A percentile compares a stretch with the other conserved stretches of the same genome.
These are phyloP conservation scores for Coniochaeta hoffmannii DNA, from an alignment of 2,329 filamentous ascomycete genomes.

Conservation along the genomic window DNA sequence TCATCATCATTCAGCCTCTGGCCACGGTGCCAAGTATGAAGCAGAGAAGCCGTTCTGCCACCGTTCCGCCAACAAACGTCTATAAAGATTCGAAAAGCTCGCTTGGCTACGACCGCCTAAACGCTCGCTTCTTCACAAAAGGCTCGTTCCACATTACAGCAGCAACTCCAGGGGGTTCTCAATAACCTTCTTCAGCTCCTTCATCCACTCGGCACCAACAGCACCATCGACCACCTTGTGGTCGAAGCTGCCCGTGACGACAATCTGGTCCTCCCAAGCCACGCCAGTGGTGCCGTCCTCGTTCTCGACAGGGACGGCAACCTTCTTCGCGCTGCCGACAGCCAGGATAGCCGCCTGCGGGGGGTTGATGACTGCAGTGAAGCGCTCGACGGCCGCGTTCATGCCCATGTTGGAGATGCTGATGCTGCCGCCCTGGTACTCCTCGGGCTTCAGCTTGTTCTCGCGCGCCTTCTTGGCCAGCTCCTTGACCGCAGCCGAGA, in stretches of 20 bases:
- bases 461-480: constrained; percentile 94
- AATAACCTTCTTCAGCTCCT: constrained; percentile 92
- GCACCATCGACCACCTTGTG: constrained; percentile 98
- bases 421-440: constrained; percentile 98
- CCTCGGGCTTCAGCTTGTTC: constrained; percentile 97
- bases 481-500: constrained; percentile 88
- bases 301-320: constrained; percentile 76
- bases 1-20: too few relatives aligned
- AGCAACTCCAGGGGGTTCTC: constrained; percentile 96
- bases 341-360: constrained; percentile 94
- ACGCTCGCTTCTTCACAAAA: background rate
- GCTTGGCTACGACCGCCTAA: background rate
- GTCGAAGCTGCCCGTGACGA: constrained; percentile 92
- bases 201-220: constrained; percentile 93
- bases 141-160: constrained; percentile 48
- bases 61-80: constrained; percentile 1
- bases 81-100: background rate
- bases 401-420: constrained; percentile 99
- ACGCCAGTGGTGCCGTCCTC: constrained; percentile 70
- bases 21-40: background rate
- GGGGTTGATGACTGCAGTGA: constrained; percentile 98
- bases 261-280: constrained; percentile 96
- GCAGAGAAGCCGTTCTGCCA: background rate
- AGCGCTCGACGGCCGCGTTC: constrained; percentile 93
- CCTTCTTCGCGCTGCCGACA: constrained; percentile 92